Base-by-base conservation (phyloP, 441 rosid species). In the Macaranga tanarius region DNA sequence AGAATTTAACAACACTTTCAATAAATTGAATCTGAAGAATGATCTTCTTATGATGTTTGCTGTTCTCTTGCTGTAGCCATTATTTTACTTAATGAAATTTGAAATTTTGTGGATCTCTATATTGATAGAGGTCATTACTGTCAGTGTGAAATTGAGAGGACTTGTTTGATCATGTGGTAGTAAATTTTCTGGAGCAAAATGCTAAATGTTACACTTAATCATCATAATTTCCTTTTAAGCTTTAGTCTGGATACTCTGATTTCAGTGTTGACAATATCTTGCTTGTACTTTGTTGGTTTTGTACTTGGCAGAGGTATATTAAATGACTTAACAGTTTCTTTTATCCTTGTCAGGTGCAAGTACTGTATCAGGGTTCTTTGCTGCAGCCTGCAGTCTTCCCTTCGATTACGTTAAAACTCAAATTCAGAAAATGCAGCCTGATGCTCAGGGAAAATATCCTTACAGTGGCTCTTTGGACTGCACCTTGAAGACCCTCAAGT, bases 341-440 rank as follows among this genome's bases (percentile, higher is more conserved):
- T 0, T 55, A 25, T 60, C 15, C 3, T 77, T 57, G 25, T 26
- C 91, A 95, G 99, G 90, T 54, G 98, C 99, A 67, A 91, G 99
- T 87, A 34, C 86, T 10, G 89, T 93, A 34, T 95, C 98, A 0
- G 98, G 99, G 16, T 90, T 95, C 82, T 93, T 86, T 28, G 98
- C 99, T 69, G 70, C 99, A 13, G 92, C 99, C 45, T 95, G 98
- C 86, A 93, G 99, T 88, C 83, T 95, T 48, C 99, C 99, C 40
- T 93, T 95, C 62, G 99, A 95, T 84, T 95, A 76, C 40, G 98
- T 95, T n/a, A 95, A 95, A 83, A 95, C 99, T 67, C 99, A 95
- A 80, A 95, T 95, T 67, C 99, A 95, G 90, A 95, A 95, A 80
- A 93, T 95, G 99, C 98, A 95, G 79, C 99, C 99, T 6, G 96